Conservation (phyloP, 768 basidiomycete genomes). For the Serendipita sp. region DNA sequence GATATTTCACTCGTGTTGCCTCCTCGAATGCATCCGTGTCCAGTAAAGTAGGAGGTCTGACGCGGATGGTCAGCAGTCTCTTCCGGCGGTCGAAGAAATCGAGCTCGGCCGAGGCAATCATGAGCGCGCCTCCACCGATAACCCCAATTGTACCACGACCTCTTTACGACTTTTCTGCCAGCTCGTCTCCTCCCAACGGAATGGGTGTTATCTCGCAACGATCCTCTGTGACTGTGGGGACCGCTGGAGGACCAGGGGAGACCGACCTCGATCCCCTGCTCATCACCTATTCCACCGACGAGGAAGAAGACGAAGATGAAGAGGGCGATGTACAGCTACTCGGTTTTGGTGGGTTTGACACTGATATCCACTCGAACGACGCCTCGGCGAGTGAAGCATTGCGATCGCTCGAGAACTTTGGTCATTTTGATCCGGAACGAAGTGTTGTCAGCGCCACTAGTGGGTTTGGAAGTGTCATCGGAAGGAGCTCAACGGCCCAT, state of each 20-base stretch:
- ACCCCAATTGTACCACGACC: not conserved
- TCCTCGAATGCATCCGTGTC: not conserved
- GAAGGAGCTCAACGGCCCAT: not conserved
- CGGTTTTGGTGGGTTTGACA: not conserved
- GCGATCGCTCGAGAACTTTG: not conserved
- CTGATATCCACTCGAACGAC: not conserved
- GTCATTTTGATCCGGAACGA: not conserved
- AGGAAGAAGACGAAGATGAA: not conserved
- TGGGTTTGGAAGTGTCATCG: not conserved
- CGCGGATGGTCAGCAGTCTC: slow-evolving; percentile 1
- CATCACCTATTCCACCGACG: not conserved
- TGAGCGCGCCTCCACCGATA: not conserved
- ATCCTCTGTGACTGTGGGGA: not conserved
- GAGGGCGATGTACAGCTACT: not conserved
- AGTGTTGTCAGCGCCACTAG: not conserved
- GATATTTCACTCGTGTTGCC: not conserved
- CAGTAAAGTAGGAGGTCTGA: not conserved
- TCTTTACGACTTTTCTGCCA: not conserved
- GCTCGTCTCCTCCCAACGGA: not conserved
- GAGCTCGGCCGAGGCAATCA: slow-evolving; percentile 3
- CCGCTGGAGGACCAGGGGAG: not conserved
- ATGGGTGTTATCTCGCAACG: not conserved
- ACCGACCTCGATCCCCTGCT: not conserved
- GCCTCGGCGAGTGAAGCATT: not conserved
- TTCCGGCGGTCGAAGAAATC: slow-evolving; percentile 4